phyloP scores from a whole-genome alignment of 1,284 basidiomycete genomes.

The Ustilago sp. region DNA sequence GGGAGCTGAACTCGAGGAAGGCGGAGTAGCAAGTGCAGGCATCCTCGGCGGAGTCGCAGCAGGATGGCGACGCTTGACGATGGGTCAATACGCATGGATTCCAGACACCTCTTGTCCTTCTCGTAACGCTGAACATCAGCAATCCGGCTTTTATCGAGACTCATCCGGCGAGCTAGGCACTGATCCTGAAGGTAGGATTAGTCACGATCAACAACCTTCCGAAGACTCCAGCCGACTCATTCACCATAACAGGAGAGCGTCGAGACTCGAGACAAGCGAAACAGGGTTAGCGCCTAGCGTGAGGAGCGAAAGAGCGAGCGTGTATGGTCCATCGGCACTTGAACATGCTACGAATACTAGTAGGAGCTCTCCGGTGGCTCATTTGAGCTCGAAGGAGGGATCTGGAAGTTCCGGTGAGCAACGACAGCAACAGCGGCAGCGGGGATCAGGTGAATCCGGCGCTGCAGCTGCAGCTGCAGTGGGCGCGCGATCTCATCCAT shows the following conservation, averaged over 20 bases:
- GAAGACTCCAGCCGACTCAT: constrained; percentile 34
- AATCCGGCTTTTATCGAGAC: constrained; percentile 7
- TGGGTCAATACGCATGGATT: constrained; percentile 50
- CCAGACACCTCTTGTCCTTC: constrained; percentile 22
- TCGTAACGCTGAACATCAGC: constrained; percentile 5
- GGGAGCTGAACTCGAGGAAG: constrained; percentile 14
- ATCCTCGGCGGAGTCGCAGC: constrained; percentile 52
- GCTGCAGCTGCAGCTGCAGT: not conserved
- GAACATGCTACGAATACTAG: constrained; percentile 29
- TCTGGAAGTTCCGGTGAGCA: constrained; percentile 39
- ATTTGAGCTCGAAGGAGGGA: constrained; percentile 33
- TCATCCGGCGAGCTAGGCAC: constrained; percentile 28
- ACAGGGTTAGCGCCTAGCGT: constrained; percentile 35
- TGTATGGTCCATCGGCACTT: constrained; percentile 36
- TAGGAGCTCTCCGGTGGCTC: constrained; percentile 25
- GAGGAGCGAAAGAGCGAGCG: constrained; percentile 51
- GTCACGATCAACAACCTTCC: constrained; percentile 18
- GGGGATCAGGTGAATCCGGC: not conserved
- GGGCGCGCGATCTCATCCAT: constrained; percentile 17
- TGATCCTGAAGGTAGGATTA: constrained; percentile 26
- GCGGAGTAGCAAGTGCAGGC: constrained; percentile 34
- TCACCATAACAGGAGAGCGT: constrained; percentile 20
- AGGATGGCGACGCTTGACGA: constrained; percentile 56
- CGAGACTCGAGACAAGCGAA: constrained; percentile 31
- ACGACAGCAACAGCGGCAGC: not conserved